phyloP scores from a whole-genome alignment of 2,329 filamentous ascomycete species.

The Ophiocordyceps camponoti-saundersi region DNA sequence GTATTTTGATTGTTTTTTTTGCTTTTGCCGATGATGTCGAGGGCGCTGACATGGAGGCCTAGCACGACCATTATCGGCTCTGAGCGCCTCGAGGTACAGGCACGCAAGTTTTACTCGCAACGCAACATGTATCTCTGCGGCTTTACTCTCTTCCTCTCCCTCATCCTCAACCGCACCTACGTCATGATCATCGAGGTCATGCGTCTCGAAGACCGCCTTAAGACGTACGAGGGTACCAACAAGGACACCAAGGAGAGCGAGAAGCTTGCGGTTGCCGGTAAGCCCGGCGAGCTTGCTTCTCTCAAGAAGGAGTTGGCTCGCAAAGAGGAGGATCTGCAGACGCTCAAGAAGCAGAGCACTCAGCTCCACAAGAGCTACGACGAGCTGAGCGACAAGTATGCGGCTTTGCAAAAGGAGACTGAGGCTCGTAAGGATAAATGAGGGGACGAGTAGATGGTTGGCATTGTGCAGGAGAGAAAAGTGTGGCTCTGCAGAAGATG shows the following conservation, averaged over 20 bases:
- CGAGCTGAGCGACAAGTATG: slow-evolving; percentile 68
- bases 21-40: background rate
- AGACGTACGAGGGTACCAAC: slow-evolving; percentile 49
- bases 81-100: slow-evolving; percentile 95
- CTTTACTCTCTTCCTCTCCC: slow-evolving; percentile 95
- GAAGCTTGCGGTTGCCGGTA: slow-evolving; percentile 55
- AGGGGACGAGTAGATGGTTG: background rate
- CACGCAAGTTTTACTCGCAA: slow-evolving; percentile 99
- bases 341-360: slow-evolving; percentile 81
- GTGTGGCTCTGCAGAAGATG: no score
- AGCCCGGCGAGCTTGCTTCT: slow-evolving; percentile 55
- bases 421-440: slow-evolving; percentile 38
- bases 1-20: slow-evolving; percentile 10
- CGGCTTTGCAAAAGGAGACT: slow-evolving; percentile 32
- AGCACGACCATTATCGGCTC: slow-evolving; percentile 62
- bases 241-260: slow-evolving; percentile 47
- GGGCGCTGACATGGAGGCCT: background rate
- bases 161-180: slow-evolving; percentile 98
- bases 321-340: slow-evolving; percentile 72
- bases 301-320: slow-evolving; percentile 56
- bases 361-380: slow-evolving; percentile 75
- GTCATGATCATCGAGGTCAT: slow-evolving; percentile 89
- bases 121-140: slow-evolving; percentile 99
- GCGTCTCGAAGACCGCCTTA: slow-evolving; percentile 80
- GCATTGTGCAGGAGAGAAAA: no score